Percentiles rank a stretch among this genome's conserved stretches.
phyloP scores from a whole-genome alignment of 441 rosid genomes.

The Populus hybrid region DNA sequence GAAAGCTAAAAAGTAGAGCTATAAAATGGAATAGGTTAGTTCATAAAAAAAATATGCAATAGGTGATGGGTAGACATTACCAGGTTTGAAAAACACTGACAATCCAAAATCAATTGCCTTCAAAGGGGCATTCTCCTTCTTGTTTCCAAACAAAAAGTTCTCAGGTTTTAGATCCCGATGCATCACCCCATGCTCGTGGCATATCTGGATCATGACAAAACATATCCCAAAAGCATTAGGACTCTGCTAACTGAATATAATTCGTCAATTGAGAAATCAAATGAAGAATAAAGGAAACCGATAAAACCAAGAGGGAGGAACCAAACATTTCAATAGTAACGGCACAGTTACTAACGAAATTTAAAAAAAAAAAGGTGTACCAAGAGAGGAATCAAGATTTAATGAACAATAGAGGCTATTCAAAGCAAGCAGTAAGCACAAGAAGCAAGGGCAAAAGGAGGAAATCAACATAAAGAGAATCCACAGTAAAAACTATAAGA shows the following conservation, averaged over 20 bases:
- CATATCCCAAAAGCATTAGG: not conserved
- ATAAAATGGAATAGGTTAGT: not conserved
- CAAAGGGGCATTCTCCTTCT: slow-evolving; percentile 73
- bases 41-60: not conserved
- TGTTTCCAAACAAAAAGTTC: slow-evolving; percentile 83
- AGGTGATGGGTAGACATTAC: slow-evolving; percentile 33
- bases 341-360: not conserved
- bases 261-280: not conserved
- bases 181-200: slow-evolving; percentile 91
- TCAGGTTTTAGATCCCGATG: slow-evolving; percentile 97
- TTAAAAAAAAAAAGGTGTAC: not conserved
- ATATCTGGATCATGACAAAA: slow-evolving; percentile 45
- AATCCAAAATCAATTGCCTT: slow-evolving; percentile 95
- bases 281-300: not conserved
- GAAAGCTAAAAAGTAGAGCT: not conserved
- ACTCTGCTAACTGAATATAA: not conserved
- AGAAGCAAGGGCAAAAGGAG: not conserved
- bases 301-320: not conserved
- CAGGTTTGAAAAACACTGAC: slow-evolving; percentile 83
- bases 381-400: not conserved
- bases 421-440: slow-evolving; percentile 3
- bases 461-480: not conserved
- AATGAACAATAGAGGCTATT: not conserved
- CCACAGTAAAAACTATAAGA: not conserved
- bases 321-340: not conserved